Evolutionary conservation across 306 rosid species (phyloP), one percentile per base, ranked within the genome.

Genomic region (Castanea sativa): DNA sequence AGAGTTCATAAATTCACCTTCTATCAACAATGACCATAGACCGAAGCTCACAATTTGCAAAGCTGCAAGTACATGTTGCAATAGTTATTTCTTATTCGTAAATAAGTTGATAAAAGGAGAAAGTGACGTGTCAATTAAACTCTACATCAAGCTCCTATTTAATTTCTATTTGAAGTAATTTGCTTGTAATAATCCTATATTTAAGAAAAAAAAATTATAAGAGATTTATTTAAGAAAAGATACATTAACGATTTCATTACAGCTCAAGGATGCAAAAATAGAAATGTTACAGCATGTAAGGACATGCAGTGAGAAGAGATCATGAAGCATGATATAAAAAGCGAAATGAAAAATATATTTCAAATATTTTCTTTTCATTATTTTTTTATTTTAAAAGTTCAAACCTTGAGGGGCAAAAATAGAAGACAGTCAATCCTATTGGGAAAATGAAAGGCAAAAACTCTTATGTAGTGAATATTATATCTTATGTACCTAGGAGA

Each of bases 11-110:
- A 69, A 53, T 88, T 85, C 74, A 91, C 93, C 91, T 76, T 83
- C 82, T 78, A 76, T 91, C 88, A 33, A 86, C 91, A 18, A 89
- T 80, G 84, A 88, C 85, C 86, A 91, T 79, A 27, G 97, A 88
- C 57, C 97, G 92, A 82, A 89, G 92, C 86, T 89, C 97, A 5
- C 97, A 91, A 73, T 91, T 91, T 13, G 90, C 79, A 74, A 89
- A 91, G 82, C 96, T 91, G 92, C 88, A 89, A 77, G 78, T 30
- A 77, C 21, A 81, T n/a, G 67, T 53, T 52, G 52, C 49, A 58
- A 53, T 67, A 71, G 64, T 65, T 72, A 68, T 76, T 60, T 23
- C 19, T 55, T 20, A 58, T 23, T 32, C 32, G 4, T 18, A 18
- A 53, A 3, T 20, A 53, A 41, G 49, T 8, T 56, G 16, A 58